Evolutionary conservation across 192 early-diverging fungal species (phyloP).

Genomic region (Cetraspora pellucida): DNA sequence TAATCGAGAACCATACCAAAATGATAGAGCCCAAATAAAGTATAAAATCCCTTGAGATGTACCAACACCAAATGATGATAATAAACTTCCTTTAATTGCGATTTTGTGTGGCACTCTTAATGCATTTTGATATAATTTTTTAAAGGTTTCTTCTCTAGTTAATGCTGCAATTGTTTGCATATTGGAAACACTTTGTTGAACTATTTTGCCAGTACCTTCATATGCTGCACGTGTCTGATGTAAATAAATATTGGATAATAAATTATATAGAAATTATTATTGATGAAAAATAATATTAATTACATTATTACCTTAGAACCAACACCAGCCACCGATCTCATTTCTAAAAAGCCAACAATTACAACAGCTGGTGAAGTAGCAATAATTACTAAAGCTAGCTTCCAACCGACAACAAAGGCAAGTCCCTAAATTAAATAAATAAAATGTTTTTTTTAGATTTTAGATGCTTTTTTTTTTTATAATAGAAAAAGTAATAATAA

Average conservation of each 20-base stretch:
- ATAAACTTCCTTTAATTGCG: slow-evolving; percentile 62
- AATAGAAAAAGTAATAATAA: neutral
- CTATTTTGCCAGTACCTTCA: slow-evolving; percentile 76
- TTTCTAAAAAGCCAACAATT: slow-evolving; percentile 54
- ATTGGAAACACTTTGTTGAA: slow-evolving; percentile 79
- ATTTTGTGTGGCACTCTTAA: slow-evolving; percentile 68
- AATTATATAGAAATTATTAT: no score
- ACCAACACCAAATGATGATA: slow-evolving; percentile 70
- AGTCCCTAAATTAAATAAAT: slow-evolving; percentile 1
- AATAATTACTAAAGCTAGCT: slow-evolving; percentile 26
- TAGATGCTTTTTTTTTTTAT: no score
- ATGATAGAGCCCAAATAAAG: slow-evolving; percentile 73
- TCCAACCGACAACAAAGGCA: slow-evolving; percentile 30
- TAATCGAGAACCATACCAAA: slow-evolving; percentile 72
- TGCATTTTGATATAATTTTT: slow-evolving; percentile 58
- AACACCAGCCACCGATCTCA: slow-evolving; percentile 37
- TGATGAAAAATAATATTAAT: no score
- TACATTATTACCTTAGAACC: slow-evolving; percentile 31
- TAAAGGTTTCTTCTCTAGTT: slow-evolving; percentile 71
- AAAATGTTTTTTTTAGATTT: no score
- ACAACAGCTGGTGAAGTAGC: slow-evolving; percentile 26
- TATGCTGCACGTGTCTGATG: slow-evolving; percentile 74
- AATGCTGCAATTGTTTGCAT: slow-evolving; percentile 85
- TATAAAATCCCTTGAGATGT: slow-evolving; percentile 71
- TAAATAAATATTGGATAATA: no score